These are phyloP conservation scores for Parsonsia alboflavescens DNA, from an alignment of 257 asterid genomes.

Conservation along the genomic window DNA sequence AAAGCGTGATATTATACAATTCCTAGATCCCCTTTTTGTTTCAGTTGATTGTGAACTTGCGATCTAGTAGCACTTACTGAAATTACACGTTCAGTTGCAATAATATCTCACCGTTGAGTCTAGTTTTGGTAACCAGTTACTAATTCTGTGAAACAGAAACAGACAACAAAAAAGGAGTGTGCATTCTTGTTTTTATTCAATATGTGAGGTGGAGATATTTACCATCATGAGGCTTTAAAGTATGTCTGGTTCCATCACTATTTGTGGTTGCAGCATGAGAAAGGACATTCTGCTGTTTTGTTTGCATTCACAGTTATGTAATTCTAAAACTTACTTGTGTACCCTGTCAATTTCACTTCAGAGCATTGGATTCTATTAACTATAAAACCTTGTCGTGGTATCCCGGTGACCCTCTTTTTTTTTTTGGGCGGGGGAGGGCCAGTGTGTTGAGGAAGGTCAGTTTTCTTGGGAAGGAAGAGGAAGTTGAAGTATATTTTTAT, in stretches of 20 bases:
- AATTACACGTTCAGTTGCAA: neutral
- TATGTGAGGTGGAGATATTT: neutral
- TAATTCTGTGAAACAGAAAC: neutral
- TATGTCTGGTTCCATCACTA: neutral
- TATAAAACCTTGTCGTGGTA: no score
- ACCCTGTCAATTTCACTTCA: neutral
- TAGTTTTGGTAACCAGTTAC: neutral
- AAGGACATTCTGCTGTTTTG: neutral
- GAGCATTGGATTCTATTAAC: constrained; percentile 1
- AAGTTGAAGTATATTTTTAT: neutral
- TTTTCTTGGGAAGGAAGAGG: neutral
- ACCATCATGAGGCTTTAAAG: neutral
- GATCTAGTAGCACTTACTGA: neutral
- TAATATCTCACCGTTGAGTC: neutral
- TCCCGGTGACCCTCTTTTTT: no score
- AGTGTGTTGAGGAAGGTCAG: neutral
- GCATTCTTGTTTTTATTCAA: neutral
- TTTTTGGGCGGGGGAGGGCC: neutral
- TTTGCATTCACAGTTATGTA: neutral
- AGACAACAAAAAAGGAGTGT: neutral
- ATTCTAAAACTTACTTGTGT: neutral
- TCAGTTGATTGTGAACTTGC: neutral
- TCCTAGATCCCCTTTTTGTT: neutral
- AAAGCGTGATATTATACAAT: neutral
- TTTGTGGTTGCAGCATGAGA: neutral